A percentile compares a stretch with the other conserved stretches of the same genome.
Evolutionary conservation across 179 eudicot genomes (phyloP).

Genomic region (Heliamphora pulchella): DNA sequence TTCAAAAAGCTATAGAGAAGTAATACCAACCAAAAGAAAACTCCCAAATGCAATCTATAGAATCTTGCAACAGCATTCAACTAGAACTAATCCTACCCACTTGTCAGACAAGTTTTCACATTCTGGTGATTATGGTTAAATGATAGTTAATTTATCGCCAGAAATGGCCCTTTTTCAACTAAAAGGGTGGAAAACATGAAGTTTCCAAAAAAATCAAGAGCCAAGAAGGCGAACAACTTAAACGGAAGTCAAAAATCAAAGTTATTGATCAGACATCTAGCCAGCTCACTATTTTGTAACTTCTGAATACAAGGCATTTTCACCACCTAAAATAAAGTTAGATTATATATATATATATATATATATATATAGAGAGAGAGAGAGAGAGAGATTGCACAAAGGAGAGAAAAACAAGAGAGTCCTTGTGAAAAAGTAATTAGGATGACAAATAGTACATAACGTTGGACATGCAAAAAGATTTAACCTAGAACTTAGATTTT

Average conservation of each 20-base stretch:
- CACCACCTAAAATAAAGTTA: not conserved
- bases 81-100: not conserved
- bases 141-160: not conserved
- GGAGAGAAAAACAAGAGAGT: not conserved
- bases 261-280: not conserved
- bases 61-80: constrained; percentile 4
- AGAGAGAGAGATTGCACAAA: not conserved
- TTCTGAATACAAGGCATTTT: not conserved
- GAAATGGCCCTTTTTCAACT: not conserved
- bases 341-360: no score
- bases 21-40: not conserved
- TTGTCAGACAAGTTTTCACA: not conserved
- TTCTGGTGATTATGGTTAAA: not conserved
- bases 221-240: not conserved
- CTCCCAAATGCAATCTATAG: not conserved
- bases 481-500: not conserved
- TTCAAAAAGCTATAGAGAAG: not conserved
- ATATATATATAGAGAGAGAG: no score
- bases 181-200: not conserved
- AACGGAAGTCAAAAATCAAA: not conserved
- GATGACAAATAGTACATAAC: not conserved
- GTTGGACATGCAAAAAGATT: not conserved
- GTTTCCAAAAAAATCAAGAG: not conserved
- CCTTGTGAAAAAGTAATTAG: not conserved
- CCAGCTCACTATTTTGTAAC: not conserved